Base-by-base conservation (phyloP, 208 protist species). In the Porcisia hertigi region DNA sequence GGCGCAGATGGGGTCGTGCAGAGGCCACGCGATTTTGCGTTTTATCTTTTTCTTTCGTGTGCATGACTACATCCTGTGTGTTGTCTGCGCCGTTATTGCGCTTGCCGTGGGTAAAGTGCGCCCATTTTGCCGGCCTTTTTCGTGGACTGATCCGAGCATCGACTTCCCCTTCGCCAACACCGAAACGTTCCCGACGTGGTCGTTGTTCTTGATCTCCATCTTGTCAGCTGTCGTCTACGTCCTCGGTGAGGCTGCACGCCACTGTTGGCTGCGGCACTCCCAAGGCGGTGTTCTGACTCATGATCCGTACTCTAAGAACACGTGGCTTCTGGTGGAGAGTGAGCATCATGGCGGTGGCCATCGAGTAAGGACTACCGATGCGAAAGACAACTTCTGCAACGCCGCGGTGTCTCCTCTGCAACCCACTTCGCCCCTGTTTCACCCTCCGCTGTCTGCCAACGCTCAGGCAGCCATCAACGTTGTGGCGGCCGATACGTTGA, bases 41-140 rank as follows among this genome's bases (percentile, higher is more conserved):
- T 75, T 79, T 20, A 30, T 82, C 16, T n/a, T 77, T 14, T 67
- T 77, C 59, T 83, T 84, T 23, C 82, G 84, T 25, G 12, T 93
- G 14, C 57, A 82, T 6, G 88, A 93, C 52, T 93, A 93, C 53
- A 3, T 88, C 2, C 63, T 86, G 71, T 86, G 83, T 34, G 9
- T 87, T 34, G 43, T 86, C 12, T 82, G 65, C 34, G 47, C 82
- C 1, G 14, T 84, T 23, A 72, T 67, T 5, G 66, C 63, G 16
- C 20, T 82, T 14, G 55, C 85, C 18, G 71, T 80, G 3, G 52
- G 62, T 9, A 67, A 60, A 16, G 84, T 82, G 4, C 69, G 57
- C 18, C 87, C 86, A 1, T 67, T 86, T 78, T 94, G 90, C 74
- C 78, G 87, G 0, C n/a, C 67, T 0, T 94, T 94, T 67, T 84